Evolutionary conservation across 352 stramenopile species (phyloP).

Genomic region (Phytophthora megakarya): DNA sequence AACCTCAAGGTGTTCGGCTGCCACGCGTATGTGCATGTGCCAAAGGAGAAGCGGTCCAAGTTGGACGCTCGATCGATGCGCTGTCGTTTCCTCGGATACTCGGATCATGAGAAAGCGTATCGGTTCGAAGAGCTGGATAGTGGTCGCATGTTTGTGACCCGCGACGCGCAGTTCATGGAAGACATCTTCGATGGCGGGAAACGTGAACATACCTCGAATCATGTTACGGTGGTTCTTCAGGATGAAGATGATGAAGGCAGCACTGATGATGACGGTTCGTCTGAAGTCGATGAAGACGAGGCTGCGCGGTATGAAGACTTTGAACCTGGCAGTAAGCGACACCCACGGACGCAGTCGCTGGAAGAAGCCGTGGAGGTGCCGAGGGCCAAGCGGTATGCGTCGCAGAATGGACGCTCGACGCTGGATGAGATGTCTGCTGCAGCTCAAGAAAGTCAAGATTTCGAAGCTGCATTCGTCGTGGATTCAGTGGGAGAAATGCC

Average conservation of each 20-base stretch:
- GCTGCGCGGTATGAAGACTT: not conserved
- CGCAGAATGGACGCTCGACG: no score
- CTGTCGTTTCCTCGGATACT: conserved; percentile 1
- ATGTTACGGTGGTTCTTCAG: no score
- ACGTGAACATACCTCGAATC: not conserved
- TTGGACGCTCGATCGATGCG: conserved; percentile 2
- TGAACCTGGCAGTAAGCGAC: conserved; percentile 8
- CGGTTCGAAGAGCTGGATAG: not conserved
- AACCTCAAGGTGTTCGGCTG: conserved; percentile 8
- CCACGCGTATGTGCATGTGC: not conserved
- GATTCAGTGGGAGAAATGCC: conserved; percentile 30
- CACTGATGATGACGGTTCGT: not conserved
- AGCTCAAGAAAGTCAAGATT: not conserved
- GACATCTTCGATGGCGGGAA: conserved; percentile 20
- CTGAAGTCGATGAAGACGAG: not conserved
- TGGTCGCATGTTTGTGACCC: conserved; percentile 9
- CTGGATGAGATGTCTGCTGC: not conserved
- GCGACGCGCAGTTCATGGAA: conserved; percentile 25
- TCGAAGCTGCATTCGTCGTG: conserved; percentile 11
- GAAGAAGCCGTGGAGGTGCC: conserved; percentile 4
- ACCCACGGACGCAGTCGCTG: conserved; percentile 4
- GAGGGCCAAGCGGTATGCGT: not conserved
- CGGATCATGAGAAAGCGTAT: not conserved
- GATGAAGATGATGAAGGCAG: no score
- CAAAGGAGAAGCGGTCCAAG: conserved; percentile 4